A percentile compares a stretch with the other conserved stretches of the same genome.
Conservation (phyloP, 75 land plant species). For the Gnetum montanum region DNA sequence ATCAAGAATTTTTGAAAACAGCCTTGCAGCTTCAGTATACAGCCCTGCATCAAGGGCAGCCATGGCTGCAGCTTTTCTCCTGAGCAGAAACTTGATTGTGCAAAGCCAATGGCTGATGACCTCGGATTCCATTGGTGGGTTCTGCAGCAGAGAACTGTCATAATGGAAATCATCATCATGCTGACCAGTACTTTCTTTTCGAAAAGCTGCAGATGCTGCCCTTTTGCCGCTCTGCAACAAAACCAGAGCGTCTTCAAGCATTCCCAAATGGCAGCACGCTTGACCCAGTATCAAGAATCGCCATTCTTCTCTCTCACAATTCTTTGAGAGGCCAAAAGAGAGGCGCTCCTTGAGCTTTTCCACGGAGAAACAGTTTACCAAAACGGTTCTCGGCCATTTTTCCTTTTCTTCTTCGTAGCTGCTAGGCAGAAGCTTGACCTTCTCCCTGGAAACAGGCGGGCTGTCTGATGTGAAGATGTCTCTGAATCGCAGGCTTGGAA, state of each 20-base stretch:
- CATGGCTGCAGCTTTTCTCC: slow-evolving; percentile 51
- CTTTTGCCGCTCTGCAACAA: slow-evolving; percentile 73
- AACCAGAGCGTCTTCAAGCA: slow-evolving; percentile 77
- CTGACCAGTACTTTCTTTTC: slow-evolving; percentile 37
- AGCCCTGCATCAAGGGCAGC: slow-evolving; percentile 75
- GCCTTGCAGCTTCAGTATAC: slow-evolving; percentile 51
- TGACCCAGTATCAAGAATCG: slow-evolving; percentile 54
- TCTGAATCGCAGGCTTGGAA: slow-evolving; percentile 42
- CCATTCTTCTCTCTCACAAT: slow-evolving; percentile 52
- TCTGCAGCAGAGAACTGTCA: slow-evolving; percentile 38
- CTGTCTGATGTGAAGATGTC: slow-evolving; percentile 3
- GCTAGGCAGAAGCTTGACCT: slow-evolving; percentile 27
- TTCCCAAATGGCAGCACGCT: slow-evolving; percentile 67
- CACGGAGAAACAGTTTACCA: slow-evolving; percentile 61
- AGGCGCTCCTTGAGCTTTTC: slow-evolving; percentile 53
- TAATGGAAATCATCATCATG: too few relatives aligned
- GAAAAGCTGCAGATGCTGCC: slow-evolving; percentile 50
- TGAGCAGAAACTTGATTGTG: slow-evolving; percentile 67
- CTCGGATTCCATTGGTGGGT: slow-evolving; percentile 23
- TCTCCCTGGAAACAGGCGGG: slow-evolving; percentile 5
- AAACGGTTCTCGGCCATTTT: background rate
- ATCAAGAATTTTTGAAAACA: slow-evolving; percentile 68
- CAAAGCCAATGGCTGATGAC: slow-evolving; percentile 33
- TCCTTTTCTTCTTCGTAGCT: background rate
- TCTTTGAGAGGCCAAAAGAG: slow-evolving; percentile 29